These are phyloP conservation scores for Xylaria nigripes DNA, from an alignment of 495 filamentous ascomycete species.

Conservation along the genomic window DNA sequence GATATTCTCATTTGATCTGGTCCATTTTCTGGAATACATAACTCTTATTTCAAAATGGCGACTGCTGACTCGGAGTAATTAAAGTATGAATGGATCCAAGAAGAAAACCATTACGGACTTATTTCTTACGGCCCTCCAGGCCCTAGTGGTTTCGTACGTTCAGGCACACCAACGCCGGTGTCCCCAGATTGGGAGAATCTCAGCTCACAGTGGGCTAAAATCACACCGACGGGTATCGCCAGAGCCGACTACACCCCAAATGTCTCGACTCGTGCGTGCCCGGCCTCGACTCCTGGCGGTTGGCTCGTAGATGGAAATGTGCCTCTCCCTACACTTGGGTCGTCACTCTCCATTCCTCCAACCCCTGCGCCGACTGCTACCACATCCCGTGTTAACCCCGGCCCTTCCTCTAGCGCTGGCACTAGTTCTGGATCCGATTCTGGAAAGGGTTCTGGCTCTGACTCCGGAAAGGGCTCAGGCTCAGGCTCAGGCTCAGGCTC, in stretches of 20 bases:
- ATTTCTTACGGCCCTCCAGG: conserved; percentile 63
- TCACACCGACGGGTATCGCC: conserved; percentile 58
- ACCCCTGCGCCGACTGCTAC: conserved; percentile 21
- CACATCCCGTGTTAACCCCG: conserved; percentile 1
- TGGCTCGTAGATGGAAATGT: conserved; percentile 67
- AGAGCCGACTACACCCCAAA: conserved; percentile 54
- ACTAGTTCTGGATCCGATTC: neutral
- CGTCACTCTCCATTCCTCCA: conserved; percentile 33
- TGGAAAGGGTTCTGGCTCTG: neutral
- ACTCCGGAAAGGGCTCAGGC: neutral
- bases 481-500: neutral
- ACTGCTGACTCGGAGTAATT: neutral
- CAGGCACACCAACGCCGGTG: conserved; percentile 67
- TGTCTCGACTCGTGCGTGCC: conserved; percentile 61
- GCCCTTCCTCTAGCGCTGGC: neutral
- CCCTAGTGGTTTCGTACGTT: conserved; percentile 57
- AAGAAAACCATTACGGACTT: conserved; percentile 76
- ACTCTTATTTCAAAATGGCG: neutral
- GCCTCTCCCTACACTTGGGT: conserved; percentile 59
- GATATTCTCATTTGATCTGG: neutral
- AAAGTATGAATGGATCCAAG: conserved; percentile 70
- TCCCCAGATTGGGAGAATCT: conserved; percentile 72
- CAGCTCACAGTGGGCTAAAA: conserved; percentile 64
- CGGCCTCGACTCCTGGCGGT: conserved; percentile 54
- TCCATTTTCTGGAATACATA: neutral